Evolutionary conservation across 2,329 filamentous ascomycete genomes (phyloP), one percentile per base, ranked within the genome.

Genomic region (Colletotrichum sidae): DNA sequence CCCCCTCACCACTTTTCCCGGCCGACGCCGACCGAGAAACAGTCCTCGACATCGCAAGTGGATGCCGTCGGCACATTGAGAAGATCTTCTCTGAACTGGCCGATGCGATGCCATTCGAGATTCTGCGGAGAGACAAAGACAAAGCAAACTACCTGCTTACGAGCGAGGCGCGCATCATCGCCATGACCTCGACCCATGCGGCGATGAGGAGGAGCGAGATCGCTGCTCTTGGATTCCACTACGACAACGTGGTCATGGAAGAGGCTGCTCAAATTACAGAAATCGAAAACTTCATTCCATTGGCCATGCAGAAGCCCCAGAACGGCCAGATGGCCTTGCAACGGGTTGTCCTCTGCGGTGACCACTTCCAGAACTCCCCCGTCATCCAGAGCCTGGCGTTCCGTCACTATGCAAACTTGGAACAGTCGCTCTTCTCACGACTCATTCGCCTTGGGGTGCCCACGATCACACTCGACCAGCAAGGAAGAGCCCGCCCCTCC

Each of bases 211-310:
- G 95, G 68, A 89, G 93, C 68, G 95, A 98, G 72, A 98, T 99
- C 71, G 91, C 93, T 1, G 86, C 88, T 13, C 85, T 98, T n/a
- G 94, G 94, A 13, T 99, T 99, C 79, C 93, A 93, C 71, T 99
- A 99, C 73, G 94, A 98, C 81, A 99, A 97, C 69, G 92, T 99
- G 11, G 86, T 99, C 57, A 97, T 99, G 92, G 96, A 99, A 81
- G 96, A 99, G 83, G 95, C 96, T 6, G 96, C 96, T 11, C 96
- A 99, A 75, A 95, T 99, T 74, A 99, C 95, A 0, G 96, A 99
- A 77, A 92, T 97, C 50, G 96, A 99, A 76, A 97, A 93, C 69
- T 98, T 99, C 79, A 93, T 99, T 69, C 96, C 96, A 0, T 84
- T 97, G 57, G 92, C 94, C n/a, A 85, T 99, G 78, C 96, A 99